Evolutionary conservation across 2,329 filamentous ascomycete genomes (phyloP), one percentile per base, ranked within the genome.

Genomic region (Pseudogymnoascus sp.): DNA sequence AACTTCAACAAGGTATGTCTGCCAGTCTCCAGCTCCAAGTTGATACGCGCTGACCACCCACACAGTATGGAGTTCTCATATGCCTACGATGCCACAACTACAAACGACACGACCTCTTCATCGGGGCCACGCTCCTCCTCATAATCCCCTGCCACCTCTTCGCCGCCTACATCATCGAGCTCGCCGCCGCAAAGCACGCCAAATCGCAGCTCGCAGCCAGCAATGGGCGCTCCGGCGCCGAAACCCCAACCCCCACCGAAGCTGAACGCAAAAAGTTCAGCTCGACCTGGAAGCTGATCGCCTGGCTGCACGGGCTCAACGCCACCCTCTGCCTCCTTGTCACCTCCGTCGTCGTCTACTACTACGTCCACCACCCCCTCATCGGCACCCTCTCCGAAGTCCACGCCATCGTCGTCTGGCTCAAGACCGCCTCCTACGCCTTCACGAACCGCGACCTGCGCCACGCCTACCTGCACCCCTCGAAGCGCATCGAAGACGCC

Each of bases 361-460:
- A 88, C 75, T 83, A 90, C 74, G 90, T 99, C 68, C 86, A 96
- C 75, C 95, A 99, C 75, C 95, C 95, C 0, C 83, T 96, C 17
- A 96, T 99, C 69, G 95, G 95, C 44, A 96, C 92, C 0, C 78
- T 96, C 59, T 92, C 90, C 67, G 90, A 97, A 76, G 77, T 96
- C 65, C 95, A 99, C 74, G 92, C 93, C 67, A 87, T 97, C 70
- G 90, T 97, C 63, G 93, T 97, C 60, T 97, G 93, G 88, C 83
- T 99, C 71, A 99, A 99, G 79, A 93, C 90, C 33, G 90, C 91
- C 67, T 97, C 93, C 0, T 99, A 97, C 73, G 95, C 93, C 23
- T 90, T 97, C 71, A 97, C 95, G 26, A 99, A 99, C 75, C 88
- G 95, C 67, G 95, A 99, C 74, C 84, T 99, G 35, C 89, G 95